Percentiles rank a stretch among this genome's conserved stretches.
Evolutionary conservation across 305 asterid genomes (phyloP).

Genomic region (Fraxinus sp.): DNA sequence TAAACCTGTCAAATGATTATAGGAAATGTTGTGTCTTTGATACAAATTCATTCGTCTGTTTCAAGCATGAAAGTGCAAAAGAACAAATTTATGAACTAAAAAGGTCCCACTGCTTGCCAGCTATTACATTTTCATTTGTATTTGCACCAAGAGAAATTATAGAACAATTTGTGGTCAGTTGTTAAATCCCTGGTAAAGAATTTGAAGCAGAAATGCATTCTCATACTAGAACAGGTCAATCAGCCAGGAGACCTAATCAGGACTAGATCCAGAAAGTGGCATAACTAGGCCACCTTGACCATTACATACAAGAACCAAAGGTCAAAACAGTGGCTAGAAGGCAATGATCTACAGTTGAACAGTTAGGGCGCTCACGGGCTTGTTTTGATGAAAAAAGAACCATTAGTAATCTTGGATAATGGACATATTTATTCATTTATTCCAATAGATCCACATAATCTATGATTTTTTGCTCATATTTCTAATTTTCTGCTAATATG

Average conservation of each 20-base stretch:
- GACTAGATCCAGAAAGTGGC: background rate
- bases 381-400: background rate
- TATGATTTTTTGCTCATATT: background rate
- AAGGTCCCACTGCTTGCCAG: background rate
- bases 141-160: background rate
- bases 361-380: background rate
- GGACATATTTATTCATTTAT: background rate
- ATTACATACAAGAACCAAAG: background rate
- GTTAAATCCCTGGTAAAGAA: background rate
- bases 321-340: background rate
- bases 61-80: background rate
- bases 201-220: background rate
- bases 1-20: background rate
- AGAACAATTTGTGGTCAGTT: background rate
- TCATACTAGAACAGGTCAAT: background rate
- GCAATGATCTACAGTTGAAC: background rate
- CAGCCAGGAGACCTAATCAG: background rate
- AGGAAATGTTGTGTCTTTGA: background rate
- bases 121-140: background rate
- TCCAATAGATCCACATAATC: background rate
- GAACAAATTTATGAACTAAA: constrained; percentile 1
- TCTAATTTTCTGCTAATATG: background rate
- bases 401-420: background rate
- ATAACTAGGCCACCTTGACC: background rate
- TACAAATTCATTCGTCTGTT: background rate